phyloP scores from a whole-genome alignment of 2,329 filamentous ascomycete genomes.

The Clonostachys rhizophaga region DNA sequence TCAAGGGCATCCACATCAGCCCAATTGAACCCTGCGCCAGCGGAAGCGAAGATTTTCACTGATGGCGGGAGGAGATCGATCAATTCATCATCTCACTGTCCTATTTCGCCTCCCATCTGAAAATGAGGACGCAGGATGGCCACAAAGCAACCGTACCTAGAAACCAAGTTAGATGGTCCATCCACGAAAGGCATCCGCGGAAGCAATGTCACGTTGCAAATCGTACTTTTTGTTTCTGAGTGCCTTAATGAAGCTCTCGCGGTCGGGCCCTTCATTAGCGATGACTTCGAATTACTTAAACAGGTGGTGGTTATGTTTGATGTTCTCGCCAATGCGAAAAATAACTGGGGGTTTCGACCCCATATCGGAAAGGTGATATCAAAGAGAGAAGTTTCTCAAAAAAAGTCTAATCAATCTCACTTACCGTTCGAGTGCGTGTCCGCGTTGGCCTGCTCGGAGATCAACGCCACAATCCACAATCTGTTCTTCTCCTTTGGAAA shows the following conservation, averaged over 20 bases:
- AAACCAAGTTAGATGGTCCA: not conserved
- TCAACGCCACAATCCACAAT: too few relatives aligned
- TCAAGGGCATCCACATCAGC: constrained; percentile 45
- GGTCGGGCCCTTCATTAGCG: constrained; percentile 24
- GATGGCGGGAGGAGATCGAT: constrained; percentile 42
- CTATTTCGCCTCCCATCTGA: constrained; percentile 58
- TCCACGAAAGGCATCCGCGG: not conserved
- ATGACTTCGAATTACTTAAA: constrained; percentile 39
- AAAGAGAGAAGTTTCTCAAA: too few relatives aligned
- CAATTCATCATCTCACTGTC: constrained; percentile 52
- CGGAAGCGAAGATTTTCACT: constrained; percentile 53
- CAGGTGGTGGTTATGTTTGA: constrained; percentile 39
- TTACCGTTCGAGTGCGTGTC: too few relatives aligned
- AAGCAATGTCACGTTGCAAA: too few relatives aligned
- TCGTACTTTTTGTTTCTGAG: constrained; percentile 26
- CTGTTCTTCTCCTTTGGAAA: too few relatives aligned
- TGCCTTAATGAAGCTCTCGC: constrained; percentile 30
- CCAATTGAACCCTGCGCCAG: constrained; percentile 61
- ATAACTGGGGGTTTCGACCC: constrained; percentile 20
- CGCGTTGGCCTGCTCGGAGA: too few relatives aligned
- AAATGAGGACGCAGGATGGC: constrained; percentile 53
- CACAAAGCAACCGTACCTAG: constrained; percentile 15
- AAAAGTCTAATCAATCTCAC: too few relatives aligned
- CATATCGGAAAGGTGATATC: too few relatives aligned
- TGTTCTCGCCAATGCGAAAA: constrained; percentile 36